A percentile compares a stretch with the other conserved stretches of the same genome.
These are phyloP conservation scores for Cenococcum geophilum DNA, from an alignment of 495 filamentous ascomycete species.

Conservation along the genomic window DNA sequence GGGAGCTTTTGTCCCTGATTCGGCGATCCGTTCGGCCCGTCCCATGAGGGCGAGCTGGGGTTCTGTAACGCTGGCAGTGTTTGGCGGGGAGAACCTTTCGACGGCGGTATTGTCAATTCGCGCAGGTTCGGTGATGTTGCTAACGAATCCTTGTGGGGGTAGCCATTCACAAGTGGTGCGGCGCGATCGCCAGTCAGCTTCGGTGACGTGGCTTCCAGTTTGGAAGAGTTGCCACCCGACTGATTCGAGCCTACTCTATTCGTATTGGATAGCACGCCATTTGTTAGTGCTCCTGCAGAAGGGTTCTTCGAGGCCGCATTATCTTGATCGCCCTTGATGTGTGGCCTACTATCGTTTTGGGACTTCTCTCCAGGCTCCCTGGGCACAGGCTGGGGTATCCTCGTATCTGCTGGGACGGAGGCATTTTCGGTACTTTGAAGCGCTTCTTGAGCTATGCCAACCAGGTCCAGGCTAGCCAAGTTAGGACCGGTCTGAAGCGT, in stretches of 20 bases:
- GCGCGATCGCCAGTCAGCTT: slow-evolving; percentile 18
- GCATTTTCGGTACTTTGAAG: slow-evolving; percentile 8
- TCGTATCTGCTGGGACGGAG: neutral
- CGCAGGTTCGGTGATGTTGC: slow-evolving; percentile 30
- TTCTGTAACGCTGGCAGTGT: slow-evolving; percentile 28
- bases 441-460: slow-evolving; percentile 18
- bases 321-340: slow-evolving; percentile 5
- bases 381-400: slow-evolving; percentile 10
- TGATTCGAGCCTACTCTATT: slow-evolving; percentile 17
- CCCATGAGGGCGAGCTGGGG: slow-evolving; percentile 23
- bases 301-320: slow-evolving; percentile 11
- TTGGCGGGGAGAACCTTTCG: slow-evolving; percentile 27
- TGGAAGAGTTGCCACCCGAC: slow-evolving; percentile 12
- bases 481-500: neutral
- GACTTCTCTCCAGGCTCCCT: slow-evolving; percentile 23
- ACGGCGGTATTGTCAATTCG: slow-evolving; percentile 23
- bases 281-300: slow-evolving; percentile 9
- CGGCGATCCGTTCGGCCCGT: slow-evolving; percentile 24
- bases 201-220: slow-evolving; percentile 15
- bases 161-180: slow-evolving; percentile 20
- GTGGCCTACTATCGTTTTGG: slow-evolving; percentile 12
- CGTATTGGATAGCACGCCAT: slow-evolving; percentile 1
- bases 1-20: slow-evolving; percentile 24
- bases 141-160: slow-evolving; percentile 21
- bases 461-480: slow-evolving; percentile 11